phyloP scores from a whole-genome alignment of 73 alveolate genomes.

The Paraurostyla sp. region DNA sequence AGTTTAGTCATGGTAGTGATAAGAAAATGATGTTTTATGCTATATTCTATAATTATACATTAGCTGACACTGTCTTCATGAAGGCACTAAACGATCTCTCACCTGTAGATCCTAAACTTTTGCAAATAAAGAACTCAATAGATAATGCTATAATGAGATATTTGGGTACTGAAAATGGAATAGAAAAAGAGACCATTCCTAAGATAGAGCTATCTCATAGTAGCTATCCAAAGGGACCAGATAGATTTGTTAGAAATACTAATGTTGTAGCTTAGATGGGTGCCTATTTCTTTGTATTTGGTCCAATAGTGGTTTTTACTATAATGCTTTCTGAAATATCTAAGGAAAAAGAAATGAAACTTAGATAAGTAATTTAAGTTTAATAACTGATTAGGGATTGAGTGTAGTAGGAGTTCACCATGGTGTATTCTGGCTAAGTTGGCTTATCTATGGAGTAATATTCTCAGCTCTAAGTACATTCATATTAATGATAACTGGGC shows the following conservation, averaged over 20 bases:
- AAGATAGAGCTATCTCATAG: constrained; percentile 60
- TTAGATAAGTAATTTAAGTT: constrained; percentile 82
- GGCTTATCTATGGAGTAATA: constrained; percentile 70
- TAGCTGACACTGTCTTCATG: constrained; percentile 75
- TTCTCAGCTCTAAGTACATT: constrained; percentile 50
- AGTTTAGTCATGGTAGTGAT: constrained; percentile 55
- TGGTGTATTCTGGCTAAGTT: constrained; percentile 73
- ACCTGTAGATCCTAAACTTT: constrained; percentile 76
- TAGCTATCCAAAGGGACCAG: constrained; percentile 78
- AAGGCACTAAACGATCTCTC: constrained; percentile 73
- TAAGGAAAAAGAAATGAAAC: constrained; percentile 83
- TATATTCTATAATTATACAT: constrained; percentile 79
- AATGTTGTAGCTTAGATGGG: constrained; percentile 85
- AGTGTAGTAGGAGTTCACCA: constrained; percentile 80
- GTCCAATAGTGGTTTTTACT: constrained; percentile 76
- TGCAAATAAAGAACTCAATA: constrained; percentile 73
- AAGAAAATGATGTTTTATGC: constrained; percentile 73
- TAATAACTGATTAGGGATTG: no score
- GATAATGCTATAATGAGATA: constrained; percentile 84
- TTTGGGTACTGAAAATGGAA: constrained; percentile 49
- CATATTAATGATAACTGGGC: constrained; percentile 62
- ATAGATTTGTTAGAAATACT: constrained; percentile 69
- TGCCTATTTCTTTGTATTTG: constrained; percentile 81
- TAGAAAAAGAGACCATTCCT: background rate
- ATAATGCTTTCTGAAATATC: constrained; percentile 81